Percentiles rank a stretch among this genome's conserved stretches.
Conservation (phyloP, 2,329 filamentous ascomycete species). For the Trichoderma brevicompactum region DNA sequence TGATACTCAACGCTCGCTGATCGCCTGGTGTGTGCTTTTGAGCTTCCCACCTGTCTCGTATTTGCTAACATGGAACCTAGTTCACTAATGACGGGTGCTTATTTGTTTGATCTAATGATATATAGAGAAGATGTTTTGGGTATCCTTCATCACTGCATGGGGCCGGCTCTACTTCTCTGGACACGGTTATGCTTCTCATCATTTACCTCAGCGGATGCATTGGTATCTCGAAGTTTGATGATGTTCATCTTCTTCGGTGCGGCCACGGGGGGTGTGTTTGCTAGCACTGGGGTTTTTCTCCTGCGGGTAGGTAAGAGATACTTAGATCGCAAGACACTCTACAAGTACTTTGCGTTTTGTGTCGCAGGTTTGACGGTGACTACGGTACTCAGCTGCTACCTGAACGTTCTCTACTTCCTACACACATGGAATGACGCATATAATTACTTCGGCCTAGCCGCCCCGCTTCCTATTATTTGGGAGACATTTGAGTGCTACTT, state of each 20-base stretch:
- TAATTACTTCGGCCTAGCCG: slow-evolving; percentile 9
- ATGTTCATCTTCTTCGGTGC: slow-evolving; percentile 22
- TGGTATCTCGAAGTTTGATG: slow-evolving; percentile 14
- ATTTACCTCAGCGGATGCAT: slow-evolving; percentile 2
- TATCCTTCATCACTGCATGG: slow-evolving; percentile 17
- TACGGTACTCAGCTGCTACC: slow-evolving; percentile 11
- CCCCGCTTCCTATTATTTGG: background rate
- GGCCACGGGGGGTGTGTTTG: slow-evolving; percentile 4
- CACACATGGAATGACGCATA: slow-evolving; percentile 17
- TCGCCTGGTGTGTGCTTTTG: slow-evolving; percentile 1
- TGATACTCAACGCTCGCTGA: slow-evolving; percentile 4
- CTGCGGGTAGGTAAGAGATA: slow-evolving; percentile 17
- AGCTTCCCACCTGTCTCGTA: too few species aligned
- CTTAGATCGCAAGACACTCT: background rate
- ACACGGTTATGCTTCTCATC: slow-evolving; percentile 5
- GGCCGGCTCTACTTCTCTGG: slow-evolving; percentile 11
- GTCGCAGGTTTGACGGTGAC: slow-evolving; percentile 6
- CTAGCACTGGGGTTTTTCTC: slow-evolving; percentile 12
- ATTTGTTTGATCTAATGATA: slow-evolving; percentile 12
- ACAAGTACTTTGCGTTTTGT: slow-evolving; percentile 6
- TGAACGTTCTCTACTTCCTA: slow-evolving; percentile 16
- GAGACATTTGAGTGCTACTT: slow-evolving; percentile 16
- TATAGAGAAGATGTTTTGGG: slow-evolving; percentile 11
- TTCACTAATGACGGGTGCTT: slow-evolving; percentile 17
- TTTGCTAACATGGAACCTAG: background rate